Base-by-base conservation (phyloP, 352 stramenopile genomes). In the Phytophthora tubulina region DNA sequence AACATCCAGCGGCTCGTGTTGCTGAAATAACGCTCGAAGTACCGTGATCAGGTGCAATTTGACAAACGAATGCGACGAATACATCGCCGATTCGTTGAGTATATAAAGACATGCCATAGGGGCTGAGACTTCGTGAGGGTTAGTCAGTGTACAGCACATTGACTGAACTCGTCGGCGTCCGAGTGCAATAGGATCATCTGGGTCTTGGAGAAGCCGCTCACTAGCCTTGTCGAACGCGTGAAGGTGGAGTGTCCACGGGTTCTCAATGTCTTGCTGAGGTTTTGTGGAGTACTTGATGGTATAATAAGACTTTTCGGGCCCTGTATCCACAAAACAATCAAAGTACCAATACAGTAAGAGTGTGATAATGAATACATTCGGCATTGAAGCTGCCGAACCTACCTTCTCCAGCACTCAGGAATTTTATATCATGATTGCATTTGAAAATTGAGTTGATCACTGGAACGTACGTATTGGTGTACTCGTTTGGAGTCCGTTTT, bases 281-380 rank as follows among this genome's bases (percentile, higher is more conserved):
- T 70, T 70, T 1, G 52, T 70, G 14, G 62, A 27, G 36, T 70
- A 70, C 38, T 70, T 59, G 6, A 70, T 56, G 42, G 51, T 52
- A 33, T 70, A 58, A n/a, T 53, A 70, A 1, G 62, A 42, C 13
- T 70, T 63, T n/a, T 70, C 44, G 1, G 45, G 52, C 30, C 62
- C 62, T 63, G 27, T 15, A 48, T n/a, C n/a, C n/a, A n/a, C 0
- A 38, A 39, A 11, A 42, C 35, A 35, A 39, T 39, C 6, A 50
- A n/a, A n/a, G n/a, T n/a, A n/a, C n/a, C n/a, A n/a, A n/a, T n/a
- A n/a, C n/a, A n/a, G n/a, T n/a, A n/a, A n/a, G n/a, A n/a, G n/a
- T n/a, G n/a, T n/a, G n/a, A n/a, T n/a, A n/a, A n/a, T n/a, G n/a
- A n/a, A n/a, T n/a, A n/a, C n/a, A n/a, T n/a, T n/a, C n/a, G n/a